phyloP scores from a whole-genome alignment of 768 basidiomycete species.

The Phylloporus sp. region DNA sequence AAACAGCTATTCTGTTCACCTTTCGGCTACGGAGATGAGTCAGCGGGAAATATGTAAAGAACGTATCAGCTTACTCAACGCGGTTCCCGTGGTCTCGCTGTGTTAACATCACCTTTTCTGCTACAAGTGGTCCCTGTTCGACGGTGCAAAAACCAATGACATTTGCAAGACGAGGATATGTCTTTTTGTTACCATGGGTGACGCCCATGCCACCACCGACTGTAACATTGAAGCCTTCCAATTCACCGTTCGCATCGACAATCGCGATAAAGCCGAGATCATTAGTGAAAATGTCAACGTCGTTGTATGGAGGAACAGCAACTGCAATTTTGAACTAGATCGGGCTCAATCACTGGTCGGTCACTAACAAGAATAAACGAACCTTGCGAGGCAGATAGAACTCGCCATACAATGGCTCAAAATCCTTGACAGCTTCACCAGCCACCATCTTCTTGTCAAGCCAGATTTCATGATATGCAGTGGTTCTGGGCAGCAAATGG shows the following conservation, averaged over 20 bases:
- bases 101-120: conserved; percentile 89
- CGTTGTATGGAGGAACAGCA: conserved; percentile 94
- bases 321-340: conserved; percentile 93
- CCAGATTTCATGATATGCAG: conserved; percentile 99
- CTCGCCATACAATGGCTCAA: conserved; percentile 96
- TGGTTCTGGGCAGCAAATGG: conserved; percentile 83
- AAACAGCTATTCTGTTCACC: conserved; percentile 28
- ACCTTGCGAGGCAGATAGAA: conserved; percentile 96
- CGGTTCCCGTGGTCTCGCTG: conserved; percentile 97
- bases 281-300: conserved; percentile 92
- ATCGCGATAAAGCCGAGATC: conserved; percentile 98
- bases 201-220: conserved; percentile 99
- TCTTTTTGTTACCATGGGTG: conserved; percentile 98
- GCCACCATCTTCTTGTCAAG: conserved; percentile 95
- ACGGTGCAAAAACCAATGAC: conserved; percentile 90
- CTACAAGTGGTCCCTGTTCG: conserved; percentile 81
- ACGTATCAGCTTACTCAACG: conserved; percentile 59
- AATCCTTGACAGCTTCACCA: conserved; percentile 89
- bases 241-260: conserved; percentile 65
- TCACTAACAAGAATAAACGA: conserved; percentile 12
- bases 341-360: neutral
- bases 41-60: neutral
- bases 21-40: conserved; percentile 45
- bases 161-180: conserved; percentile 86
- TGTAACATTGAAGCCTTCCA: conserved; percentile 91